Evolutionary conservation across 1,284 basidiomycete species (phyloP).

Genomic region (Paramarasmius palmivorus): DNA sequence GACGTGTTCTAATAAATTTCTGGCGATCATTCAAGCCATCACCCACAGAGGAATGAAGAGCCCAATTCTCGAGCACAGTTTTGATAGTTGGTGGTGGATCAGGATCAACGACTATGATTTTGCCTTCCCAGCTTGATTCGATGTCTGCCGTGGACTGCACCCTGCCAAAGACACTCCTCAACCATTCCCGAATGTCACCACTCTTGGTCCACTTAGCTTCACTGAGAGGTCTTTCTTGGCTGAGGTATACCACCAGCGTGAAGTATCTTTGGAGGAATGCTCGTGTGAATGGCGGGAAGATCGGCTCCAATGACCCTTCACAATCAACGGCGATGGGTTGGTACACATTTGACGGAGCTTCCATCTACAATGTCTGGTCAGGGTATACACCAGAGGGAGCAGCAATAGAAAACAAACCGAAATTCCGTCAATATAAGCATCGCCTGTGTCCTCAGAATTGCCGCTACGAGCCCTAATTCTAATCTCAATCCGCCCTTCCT

Average conservation of each 20-base stretch:
- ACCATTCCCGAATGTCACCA: conserved; percentile 91
- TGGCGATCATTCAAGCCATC: conserved; percentile 71
- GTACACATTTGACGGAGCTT: conserved; percentile 74
- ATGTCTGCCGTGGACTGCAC: conserved; percentile 78
- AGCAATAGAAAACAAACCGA: conserved; percentile 48
- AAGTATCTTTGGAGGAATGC: too few relatives aligned
- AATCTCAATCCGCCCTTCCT: conserved; percentile 86
- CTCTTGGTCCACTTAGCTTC: conserved; percentile 96
- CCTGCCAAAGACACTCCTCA: conserved; percentile 86
- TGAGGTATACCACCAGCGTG: conserved; percentile 70
- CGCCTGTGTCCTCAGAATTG: conserved; percentile 48
- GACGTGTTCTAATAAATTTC: conserved; percentile 84
- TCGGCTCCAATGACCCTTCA: conserved; percentile 49
- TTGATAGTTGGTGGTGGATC: conserved; percentile 93
- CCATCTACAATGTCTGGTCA: too few relatives aligned
- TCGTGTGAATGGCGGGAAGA: conserved; percentile 75
- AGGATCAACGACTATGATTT: conserved; percentile 89
- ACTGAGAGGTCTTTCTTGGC: conserved; percentile 84
- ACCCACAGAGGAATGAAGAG: conserved; percentile 76
- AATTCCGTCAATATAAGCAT: conserved; percentile 72
- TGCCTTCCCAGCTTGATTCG: conserved; percentile 84
- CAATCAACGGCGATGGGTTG: too few relatives aligned
- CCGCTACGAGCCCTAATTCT: conserved; percentile 57
- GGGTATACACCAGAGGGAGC: too few relatives aligned
- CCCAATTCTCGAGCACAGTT: conserved; percentile 88